A percentile compares a stretch with the other conserved stretches of the same genome.
These are phyloP conservation scores for Russula sp. DNA, from an alignment of 768 basidiomycete genomes.

Conservation along the genomic window DNA sequence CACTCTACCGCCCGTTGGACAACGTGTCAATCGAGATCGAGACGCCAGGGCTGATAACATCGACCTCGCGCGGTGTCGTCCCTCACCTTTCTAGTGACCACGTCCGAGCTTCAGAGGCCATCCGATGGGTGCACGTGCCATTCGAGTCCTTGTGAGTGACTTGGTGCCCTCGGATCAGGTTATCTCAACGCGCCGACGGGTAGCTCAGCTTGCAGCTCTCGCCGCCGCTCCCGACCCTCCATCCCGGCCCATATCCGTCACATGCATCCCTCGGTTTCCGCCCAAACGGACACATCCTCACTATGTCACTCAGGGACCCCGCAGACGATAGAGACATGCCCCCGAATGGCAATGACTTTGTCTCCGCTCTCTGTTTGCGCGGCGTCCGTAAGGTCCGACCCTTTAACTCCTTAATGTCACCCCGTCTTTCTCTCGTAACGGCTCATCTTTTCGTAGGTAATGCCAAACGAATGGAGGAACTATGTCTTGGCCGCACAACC, in stretches of 20 bases:
- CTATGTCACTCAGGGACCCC: conserved; percentile 60
- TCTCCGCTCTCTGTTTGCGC: conserved; percentile 52
- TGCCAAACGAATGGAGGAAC: conserved; percentile 45
- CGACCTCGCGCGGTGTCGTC: conserved; percentile 66
- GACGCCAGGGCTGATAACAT: conserved; percentile 56
- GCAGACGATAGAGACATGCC: conserved; percentile 61
- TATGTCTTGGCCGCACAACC: conserved; percentile 50
- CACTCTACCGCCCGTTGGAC: conserved; percentile 3
- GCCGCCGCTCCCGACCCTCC: conserved; percentile 60
- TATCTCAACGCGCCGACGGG: not conserved
- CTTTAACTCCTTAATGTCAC: conserved; percentile 3
- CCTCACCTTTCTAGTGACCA: conserved; percentile 70
- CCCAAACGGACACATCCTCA: conserved; percentile 41
- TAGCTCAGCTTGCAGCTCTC: conserved; percentile 49
- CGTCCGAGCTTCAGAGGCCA: conserved; percentile 35
- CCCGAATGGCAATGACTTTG: conserved; percentile 52
- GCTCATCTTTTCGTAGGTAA: conserved; percentile 37
- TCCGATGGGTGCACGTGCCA: conserved; percentile 60
- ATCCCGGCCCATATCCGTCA: conserved; percentile 44
- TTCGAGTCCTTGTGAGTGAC: conserved; percentile 72
- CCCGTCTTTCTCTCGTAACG: not conserved
- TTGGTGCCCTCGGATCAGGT: not conserved
- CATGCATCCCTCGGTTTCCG: conserved; percentile 59
- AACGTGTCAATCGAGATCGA: conserved; percentile 31
- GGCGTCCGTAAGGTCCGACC: conserved; percentile 63